These are phyloP conservation scores for Austropuccinia psidii DNA, from an alignment of 1,284 basidiomycete species.

Conservation along the genomic window DNA sequence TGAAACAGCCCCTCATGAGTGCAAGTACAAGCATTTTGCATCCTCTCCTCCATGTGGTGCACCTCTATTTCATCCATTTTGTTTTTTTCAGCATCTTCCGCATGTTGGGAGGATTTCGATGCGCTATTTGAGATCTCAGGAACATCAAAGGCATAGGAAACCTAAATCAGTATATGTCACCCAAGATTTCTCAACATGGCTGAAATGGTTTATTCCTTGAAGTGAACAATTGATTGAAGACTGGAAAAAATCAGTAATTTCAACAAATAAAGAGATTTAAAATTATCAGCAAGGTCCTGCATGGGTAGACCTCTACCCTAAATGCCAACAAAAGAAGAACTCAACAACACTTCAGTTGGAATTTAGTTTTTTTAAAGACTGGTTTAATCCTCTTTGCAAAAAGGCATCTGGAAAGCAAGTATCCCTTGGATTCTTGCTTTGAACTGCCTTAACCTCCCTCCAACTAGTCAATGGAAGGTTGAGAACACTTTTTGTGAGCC, in stretches of 20 bases:
- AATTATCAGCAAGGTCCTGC: not conserved
- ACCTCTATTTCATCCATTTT: not conserved
- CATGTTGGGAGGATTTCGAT: too few species aligned
- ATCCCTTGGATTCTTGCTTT: slow-evolving; percentile 1
- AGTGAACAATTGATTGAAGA: slow-evolving; percentile 16
- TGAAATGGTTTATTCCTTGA: not conserved
- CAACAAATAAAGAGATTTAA: not conserved
- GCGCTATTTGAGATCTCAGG: not conserved
- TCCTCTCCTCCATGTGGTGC: not conserved
- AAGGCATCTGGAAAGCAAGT: not conserved
- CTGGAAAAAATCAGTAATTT: too few species aligned
- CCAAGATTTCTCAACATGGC: slow-evolving; percentile 1
- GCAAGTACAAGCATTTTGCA: not conserved
- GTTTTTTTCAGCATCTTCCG: not conserved
- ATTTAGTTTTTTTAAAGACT: not conserved
- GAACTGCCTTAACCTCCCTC: slow-evolving; percentile 8
- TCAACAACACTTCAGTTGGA: not conserved
- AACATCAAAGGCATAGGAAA: not conserved
- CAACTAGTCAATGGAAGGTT: not conserved
- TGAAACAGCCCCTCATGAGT: not conserved
- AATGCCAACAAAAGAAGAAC: too few species aligned
- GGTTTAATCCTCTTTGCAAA: slow-evolving; percentile 11
- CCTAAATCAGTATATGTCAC: not conserved
- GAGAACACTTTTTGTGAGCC: too few species aligned
- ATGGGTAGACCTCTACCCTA: too few species aligned